Base-by-base conservation (phyloP, 2,329 filamentous ascomycete species). In the Fusarium humuli region DNA sequence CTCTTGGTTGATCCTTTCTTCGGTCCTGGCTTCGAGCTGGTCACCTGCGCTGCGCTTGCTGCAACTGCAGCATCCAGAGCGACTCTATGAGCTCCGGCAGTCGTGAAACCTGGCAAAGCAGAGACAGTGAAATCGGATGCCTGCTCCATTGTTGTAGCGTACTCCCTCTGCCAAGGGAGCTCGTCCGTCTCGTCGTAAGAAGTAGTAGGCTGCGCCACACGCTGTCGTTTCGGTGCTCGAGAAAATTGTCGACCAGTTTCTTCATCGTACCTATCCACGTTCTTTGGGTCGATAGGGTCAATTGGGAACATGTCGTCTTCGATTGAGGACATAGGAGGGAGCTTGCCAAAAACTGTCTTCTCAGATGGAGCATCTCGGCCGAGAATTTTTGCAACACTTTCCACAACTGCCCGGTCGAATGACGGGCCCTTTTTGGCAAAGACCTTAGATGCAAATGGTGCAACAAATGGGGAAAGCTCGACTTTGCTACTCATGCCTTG, bases 381-480 rank as follows among this genome's bases (percentile, higher is more conserved):
- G 7, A 98, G 82, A 20, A 97, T 95, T 50, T 85, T 88, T 7
- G 92, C 91, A 10, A 96, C 87, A 30, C 88, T 87, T 41, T 86
- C 84, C 13, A 96, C 84, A 2, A 89, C 83, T 2, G 83, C 81
- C 34, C 87, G 84, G 37, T 90, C 85, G 50, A 97, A 87, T 1
- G 88, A 88, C 2, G 94, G 93, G 0, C 94, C 94, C 72, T 87
- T 87, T 27, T 86, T 83, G 34, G 85, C 67, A 87, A 88, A 78
- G 79, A 73, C 75, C 25, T 67, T 74, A 8, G 76, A 73, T 1
- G 78, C 77, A 59, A 81, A 77, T 0, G 85, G 82, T 0, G 88
- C 85, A 22, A 98, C 82, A 73, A 97, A 98, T 1, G 86, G 85
- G 1, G 93, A 96, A 18, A 95, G 78, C 10, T 86, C 88, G 1